phyloP scores from a whole-genome alignment of 1,139 yeast species.

The Lodderomyces pseudojiufengensis region DNA sequence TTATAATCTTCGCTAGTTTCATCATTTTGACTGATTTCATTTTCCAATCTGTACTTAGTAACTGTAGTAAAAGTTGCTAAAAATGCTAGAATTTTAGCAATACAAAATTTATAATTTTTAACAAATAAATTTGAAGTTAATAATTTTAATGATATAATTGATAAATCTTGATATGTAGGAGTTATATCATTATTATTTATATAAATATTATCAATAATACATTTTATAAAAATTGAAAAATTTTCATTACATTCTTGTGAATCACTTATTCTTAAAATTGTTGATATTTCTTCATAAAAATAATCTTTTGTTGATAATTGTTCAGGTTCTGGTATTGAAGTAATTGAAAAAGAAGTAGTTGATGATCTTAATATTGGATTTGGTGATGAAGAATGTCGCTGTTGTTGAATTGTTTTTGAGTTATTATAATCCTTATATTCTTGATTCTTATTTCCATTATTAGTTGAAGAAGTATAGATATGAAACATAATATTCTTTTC shows the following conservation, averaged over 20 bases:
- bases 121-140: conserved; percentile 39
- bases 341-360: conserved; percentile 3
- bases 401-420: too few species aligned
- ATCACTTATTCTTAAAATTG: conserved; percentile 36
- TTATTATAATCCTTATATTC: too few species aligned
- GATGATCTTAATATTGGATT: conserved; percentile 1
- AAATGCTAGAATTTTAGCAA: conserved; percentile 40
- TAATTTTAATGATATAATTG: conserved; percentile 33
- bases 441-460: too few species aligned
- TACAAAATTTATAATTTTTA: conserved; percentile 35
- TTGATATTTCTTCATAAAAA: conserved; percentile 19
- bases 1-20: conserved; percentile 7
- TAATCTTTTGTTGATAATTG: conserved; percentile 6
- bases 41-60: conserved; percentile 12
- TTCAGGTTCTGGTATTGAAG: background rate
- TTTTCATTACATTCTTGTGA: conserved; percentile 40
- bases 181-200: conserved; percentile 6
- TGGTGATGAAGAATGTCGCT: background rate
- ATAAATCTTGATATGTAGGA: conserved; percentile 20
- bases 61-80: conserved; percentile 27
- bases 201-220: conserved; percentile 31
- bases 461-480: too few species aligned
- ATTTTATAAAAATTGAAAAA: conserved; percentile 33
- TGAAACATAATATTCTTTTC: too few species aligned
- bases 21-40: background rate